Evolutionary conservation across 2,329 filamentous ascomycete species (phyloP).

Genomic region (Xylariaceae sp.): DNA sequence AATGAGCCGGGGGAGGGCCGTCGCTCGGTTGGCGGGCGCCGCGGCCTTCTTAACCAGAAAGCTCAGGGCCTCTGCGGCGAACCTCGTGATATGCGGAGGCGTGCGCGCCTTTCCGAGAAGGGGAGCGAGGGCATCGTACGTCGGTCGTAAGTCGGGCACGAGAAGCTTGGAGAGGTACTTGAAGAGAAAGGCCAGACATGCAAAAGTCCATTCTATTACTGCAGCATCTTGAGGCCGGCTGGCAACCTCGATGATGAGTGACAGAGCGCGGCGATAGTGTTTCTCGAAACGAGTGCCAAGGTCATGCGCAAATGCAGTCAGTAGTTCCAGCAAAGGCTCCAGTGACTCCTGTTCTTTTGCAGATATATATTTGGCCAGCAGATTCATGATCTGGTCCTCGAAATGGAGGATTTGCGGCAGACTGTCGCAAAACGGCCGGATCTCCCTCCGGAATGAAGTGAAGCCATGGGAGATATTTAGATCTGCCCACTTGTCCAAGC

Average conservation of each 20-base stretch:
- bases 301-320: constrained; percentile 93
- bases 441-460: constrained; percentile 65
- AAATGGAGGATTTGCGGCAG: constrained; percentile 89
- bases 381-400: constrained; percentile 73
- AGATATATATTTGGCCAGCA: constrained; percentile 68
- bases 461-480: constrained; percentile 83
- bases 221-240: constrained; percentile 70
- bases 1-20: constrained; percentile 63
- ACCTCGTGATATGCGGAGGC: constrained; percentile 80
- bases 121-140: constrained; percentile 75
- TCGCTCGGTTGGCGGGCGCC: constrained; percentile 66
- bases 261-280: constrained; percentile 70
- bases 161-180: constrained; percentile 89
- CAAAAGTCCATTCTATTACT: constrained; percentile 97
- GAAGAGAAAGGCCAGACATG: constrained; percentile 88
- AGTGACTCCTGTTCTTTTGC: constrained; percentile 71
- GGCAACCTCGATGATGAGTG: constrained; percentile 69
- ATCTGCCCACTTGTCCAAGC: constrained; percentile 83
- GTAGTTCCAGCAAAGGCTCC: constrained; percentile 79
- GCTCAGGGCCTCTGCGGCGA: constrained; percentile 89
- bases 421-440: constrained; percentile 75
- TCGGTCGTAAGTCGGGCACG: constrained; percentile 75
- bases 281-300: constrained; percentile 81
- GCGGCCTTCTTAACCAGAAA: constrained; percentile 89
- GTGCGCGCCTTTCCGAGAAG: constrained; percentile 76